Conservation (phyloP, 2,329 filamentous ascomycete genomes). For the Fusarium sp. region DNA sequence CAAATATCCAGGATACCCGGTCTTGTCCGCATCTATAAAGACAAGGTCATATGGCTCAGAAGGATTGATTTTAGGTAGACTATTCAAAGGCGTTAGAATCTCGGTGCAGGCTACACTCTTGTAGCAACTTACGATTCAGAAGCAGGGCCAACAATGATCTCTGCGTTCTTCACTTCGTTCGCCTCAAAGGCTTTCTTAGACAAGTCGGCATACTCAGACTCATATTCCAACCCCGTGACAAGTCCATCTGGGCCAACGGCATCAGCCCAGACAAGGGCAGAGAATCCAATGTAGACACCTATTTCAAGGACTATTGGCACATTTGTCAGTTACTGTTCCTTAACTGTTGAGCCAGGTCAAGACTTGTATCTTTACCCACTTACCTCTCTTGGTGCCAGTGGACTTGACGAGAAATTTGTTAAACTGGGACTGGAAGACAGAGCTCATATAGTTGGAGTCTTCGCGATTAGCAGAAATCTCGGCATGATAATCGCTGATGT, state of each 20-base stretch:
- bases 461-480: constrained; percentile 37
- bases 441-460: constrained; percentile 54
- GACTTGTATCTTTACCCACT: not conserved
- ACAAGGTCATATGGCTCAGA: constrained; percentile 61
- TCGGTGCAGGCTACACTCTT: too few species aligned
- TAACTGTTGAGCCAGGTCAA: not conserved
- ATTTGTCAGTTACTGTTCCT: not conserved
- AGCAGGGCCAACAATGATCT: constrained; percentile 61
- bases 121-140: constrained; percentile 55
- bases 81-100: constrained; percentile 19
- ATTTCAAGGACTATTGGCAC: constrained; percentile 58
- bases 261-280: constrained; percentile 60
- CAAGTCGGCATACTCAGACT: constrained; percentile 55
- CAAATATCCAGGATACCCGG: constrained; percentile 62
- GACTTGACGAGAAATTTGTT: constrained; percentile 55
- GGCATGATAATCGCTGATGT: constrained; percentile 57
- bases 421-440: constrained; percentile 55
- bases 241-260: constrained; percentile 57
- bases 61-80: constrained; percentile 46
- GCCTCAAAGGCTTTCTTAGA: constrained; percentile 54
- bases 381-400: constrained; percentile 56
- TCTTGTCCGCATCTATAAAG: constrained; percentile 66
- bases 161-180: constrained; percentile 56
- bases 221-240: constrained; percentile 60
- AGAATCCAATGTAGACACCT: constrained; percentile 62